Evolutionary conservation across 169 alveolate species (phyloP).

Genomic region (Eimeria brunetti): DNA sequence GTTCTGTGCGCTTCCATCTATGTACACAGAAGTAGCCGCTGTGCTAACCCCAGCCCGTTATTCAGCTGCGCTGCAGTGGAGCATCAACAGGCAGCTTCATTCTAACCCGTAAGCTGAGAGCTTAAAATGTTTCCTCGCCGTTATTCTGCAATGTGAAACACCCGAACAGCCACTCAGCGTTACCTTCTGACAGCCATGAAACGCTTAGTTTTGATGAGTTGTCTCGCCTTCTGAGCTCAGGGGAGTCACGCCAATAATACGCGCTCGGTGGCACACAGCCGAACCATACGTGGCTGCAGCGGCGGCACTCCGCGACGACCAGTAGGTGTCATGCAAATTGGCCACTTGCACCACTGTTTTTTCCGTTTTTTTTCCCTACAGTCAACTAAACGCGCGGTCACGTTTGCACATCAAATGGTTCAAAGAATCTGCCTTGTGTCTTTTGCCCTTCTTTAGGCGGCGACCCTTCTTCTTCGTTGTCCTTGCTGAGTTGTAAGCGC

Average conservation of each 20-base stretch:
- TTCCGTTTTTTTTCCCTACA: not conserved
- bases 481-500: slow-evolving; percentile 66
- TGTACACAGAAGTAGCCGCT: not conserved
- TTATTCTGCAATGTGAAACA: not conserved
- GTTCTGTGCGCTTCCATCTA: slow-evolving; percentile 21
- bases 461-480: slow-evolving; percentile 51
- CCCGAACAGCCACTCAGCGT: not conserved
- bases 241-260: slow-evolving; percentile 70
- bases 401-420: too few species aligned
- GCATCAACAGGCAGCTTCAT: not conserved
- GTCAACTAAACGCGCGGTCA: not conserved
- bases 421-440: too few species aligned
- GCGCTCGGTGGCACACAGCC: slow-evolving; percentile 76
- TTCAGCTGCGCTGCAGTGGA: slow-evolving; percentile 18
- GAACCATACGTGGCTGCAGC: slow-evolving; percentile 72
- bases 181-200: not conserved
- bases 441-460: slow-evolving; percentile 21
- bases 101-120: slow-evolving; percentile 39
- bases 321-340: not conserved
- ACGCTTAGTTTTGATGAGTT: not conserved
- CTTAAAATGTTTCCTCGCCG: not conserved
- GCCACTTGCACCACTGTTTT: not conserved
- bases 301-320: slow-evolving; percentile 61
- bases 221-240: slow-evolving; percentile 5
- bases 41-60: slow-evolving; percentile 57